phyloP scores from a whole-genome alignment of 805 yeast genomes.

The Monosporozyma siamensis region DNA sequence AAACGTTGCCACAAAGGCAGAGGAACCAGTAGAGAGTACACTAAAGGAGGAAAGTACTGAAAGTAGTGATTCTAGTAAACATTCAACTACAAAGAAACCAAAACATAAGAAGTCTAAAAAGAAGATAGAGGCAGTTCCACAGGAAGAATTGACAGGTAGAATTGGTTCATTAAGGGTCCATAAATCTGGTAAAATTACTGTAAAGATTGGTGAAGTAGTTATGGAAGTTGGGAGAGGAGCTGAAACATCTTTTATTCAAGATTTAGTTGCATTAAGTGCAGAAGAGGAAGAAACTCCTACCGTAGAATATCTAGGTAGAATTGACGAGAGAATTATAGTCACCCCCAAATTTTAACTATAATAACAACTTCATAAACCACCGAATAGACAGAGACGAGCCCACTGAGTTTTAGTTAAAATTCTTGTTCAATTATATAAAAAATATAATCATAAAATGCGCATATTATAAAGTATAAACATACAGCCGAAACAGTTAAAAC shows the following conservation, averaged over 20 bases:
- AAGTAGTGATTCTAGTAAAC: slow-evolving; percentile 7
- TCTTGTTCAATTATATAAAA: no score
- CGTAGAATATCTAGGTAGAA: slow-evolving; percentile 44
- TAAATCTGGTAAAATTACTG: slow-evolving; percentile 71
- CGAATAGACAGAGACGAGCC: no score
- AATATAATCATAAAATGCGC: no score
- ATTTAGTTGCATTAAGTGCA: slow-evolving; percentile 46
- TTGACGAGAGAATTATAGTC: slow-evolving; percentile 47
- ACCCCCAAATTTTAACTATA: slow-evolving; percentile 39
- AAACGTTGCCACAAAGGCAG: slow-evolving; percentile 10
- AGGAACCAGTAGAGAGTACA: slow-evolving; percentile 2
- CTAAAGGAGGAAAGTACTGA: slow-evolving; percentile 8
- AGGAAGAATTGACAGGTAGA: slow-evolving; percentile 37
- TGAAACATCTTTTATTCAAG: slow-evolving; percentile 61
- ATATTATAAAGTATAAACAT: no score
- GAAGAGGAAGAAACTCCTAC: slow-evolving; percentile 33
- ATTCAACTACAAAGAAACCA: neutral
- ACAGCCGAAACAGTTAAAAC: no score
- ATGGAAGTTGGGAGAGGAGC: slow-evolving; percentile 69
- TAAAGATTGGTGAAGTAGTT: slow-evolving; percentile 60
- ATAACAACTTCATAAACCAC: no score
- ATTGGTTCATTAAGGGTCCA: slow-evolving; percentile 71
- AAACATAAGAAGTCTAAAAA: slow-evolving; percentile 1
- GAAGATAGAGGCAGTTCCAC: slow-evolving; percentile 8
- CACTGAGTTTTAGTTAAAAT: no score